Evolutionary conservation across 495 filamentous ascomycete genomes (phyloP).

Genomic region (Aspergillus cristatus): DNA sequence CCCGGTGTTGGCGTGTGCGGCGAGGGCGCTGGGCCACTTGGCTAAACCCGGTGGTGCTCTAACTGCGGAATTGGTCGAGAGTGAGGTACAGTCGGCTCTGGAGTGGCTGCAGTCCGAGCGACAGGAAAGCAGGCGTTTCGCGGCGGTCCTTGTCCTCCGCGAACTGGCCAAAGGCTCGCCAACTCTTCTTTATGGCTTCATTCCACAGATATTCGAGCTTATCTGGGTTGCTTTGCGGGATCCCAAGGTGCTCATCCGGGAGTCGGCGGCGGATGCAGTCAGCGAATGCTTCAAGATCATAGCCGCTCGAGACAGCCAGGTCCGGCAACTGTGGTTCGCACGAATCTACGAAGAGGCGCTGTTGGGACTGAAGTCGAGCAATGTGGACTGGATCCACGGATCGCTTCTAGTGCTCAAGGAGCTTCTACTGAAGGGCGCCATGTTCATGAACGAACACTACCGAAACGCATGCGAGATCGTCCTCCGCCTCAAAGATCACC

Average conservation of each 20-base stretch:
- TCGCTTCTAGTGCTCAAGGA: slow-evolving; percentile 87
- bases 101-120: slow-evolving; percentile 96
- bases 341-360: slow-evolving; percentile 79
- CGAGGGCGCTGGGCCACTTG: slow-evolving; percentile 76
- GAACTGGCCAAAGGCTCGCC: slow-evolving; percentile 87
- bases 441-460: slow-evolving; percentile 96
- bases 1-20: slow-evolving; percentile 76
- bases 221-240: slow-evolving; percentile 93
- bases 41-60: slow-evolving; percentile 88
- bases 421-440: slow-evolving; percentile 82
- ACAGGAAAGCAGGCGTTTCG: slow-evolving; percentile 83
- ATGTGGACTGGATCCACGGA: slow-evolving; percentile 80
- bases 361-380: slow-evolving; percentile 65
- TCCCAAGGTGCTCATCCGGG: slow-evolving; percentile 78
- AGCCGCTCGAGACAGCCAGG: slow-evolving; percentile 72
- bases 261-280: slow-evolving; percentile 81
- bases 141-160: slow-evolving; percentile 79
- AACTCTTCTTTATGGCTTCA: slow-evolving; percentile 86
- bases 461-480: slow-evolving; percentile 85
- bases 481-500: slow-evolving; percentile 80
- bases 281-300: slow-evolving; percentile 93
- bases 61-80: slow-evolving; percentile 92
- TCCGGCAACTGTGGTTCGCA: slow-evolving; percentile 77
- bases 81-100: slow-evolving; percentile 86
- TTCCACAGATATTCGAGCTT: slow-evolving; percentile 81